A percentile compares a stretch with the other conserved stretches of the same genome.
phyloP scores from a whole-genome alignment of 2,329 filamentous ascomycete genomes.

The Exophiala spinifera region DNA sequence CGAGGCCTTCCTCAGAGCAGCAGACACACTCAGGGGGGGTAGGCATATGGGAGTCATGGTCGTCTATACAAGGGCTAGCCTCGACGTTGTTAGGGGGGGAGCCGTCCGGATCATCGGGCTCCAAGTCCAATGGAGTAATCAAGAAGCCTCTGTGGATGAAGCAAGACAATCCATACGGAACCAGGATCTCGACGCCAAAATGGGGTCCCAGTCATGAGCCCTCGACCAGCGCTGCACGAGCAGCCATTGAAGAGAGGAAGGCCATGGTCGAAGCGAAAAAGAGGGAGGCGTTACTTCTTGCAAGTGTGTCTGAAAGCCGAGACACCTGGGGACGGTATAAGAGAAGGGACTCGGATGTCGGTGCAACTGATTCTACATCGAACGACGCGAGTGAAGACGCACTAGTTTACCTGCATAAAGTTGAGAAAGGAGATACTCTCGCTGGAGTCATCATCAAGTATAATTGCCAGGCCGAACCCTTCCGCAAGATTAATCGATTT shows the following conservation, averaged over 20 bases:
- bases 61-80: constrained; percentile 48
- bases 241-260: constrained; percentile 44
- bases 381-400: constrained; percentile 60
- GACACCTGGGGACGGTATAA: constrained; percentile 42
- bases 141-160: constrained; percentile 24
- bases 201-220: constrained; percentile 42
- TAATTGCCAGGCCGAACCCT: constrained; percentile 75
- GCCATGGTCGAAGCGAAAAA: constrained; percentile 48
- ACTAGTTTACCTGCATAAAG: constrained; percentile 85
- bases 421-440: constrained; percentile 78
- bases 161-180: constrained; percentile 34
- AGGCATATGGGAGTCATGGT: constrained; percentile 45
- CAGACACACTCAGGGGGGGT: constrained; percentile 7
- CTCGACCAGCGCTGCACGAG: constrained; percentile 24
- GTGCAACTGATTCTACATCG: constrained; percentile 28
- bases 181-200: constrained; percentile 19
- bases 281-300: constrained; percentile 44
- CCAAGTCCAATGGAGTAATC: constrained; percentile 25
- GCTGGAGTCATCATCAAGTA: constrained; percentile 89
- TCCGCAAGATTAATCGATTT: constrained; percentile 85
- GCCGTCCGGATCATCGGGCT: constrained; percentile 30
- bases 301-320: constrained; percentile 39
- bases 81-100: constrained; percentile 48
- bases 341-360: constrained; percentile 45
- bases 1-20: constrained; percentile 3